Percentiles rank a stretch among this genome's conserved stretches.
Evolutionary conservation across 2,329 filamentous ascomycete species (phyloP).

Genomic region (Xylariaceae sp.): DNA sequence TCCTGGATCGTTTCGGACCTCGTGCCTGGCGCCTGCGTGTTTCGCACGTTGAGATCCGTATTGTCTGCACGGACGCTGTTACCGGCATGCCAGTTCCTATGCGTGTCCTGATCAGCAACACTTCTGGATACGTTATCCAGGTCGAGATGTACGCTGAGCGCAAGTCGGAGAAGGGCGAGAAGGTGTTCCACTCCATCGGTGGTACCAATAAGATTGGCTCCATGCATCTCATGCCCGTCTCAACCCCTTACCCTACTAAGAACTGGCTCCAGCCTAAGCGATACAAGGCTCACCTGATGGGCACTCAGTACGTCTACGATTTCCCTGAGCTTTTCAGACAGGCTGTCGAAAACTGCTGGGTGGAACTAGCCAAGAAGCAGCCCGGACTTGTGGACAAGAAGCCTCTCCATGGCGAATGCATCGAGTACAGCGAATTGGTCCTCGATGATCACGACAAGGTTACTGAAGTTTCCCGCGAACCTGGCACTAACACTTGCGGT

Average conservation of each 20-base stretch:
- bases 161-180: slow-evolving; percentile 96
- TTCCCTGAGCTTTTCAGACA: slow-evolving; percentile 99
- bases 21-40: slow-evolving; percentile 95
- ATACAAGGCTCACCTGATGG: slow-evolving; percentile 99
- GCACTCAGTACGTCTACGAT: slow-evolving; percentile 98
- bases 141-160: slow-evolving; percentile 97
- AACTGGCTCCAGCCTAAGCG: slow-evolving; percentile 98
- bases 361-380: slow-evolving; percentile 67
- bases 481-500: slow-evolving; percentile 90
- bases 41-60: slow-evolving; percentile 94
- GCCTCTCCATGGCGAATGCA: slow-evolving; percentile 81
- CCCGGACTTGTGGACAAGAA: slow-evolving; percentile 71
- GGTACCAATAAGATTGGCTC: slow-evolving; percentile 91
- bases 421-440: slow-evolving; percentile 89
- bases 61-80: slow-evolving; percentile 86
- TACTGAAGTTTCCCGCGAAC: slow-evolving; percentile 87
- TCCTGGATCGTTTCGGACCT: slow-evolving; percentile 92
- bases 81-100: slow-evolving; percentile 85
- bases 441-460: slow-evolving; percentile 90
- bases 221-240: slow-evolving; percentile 88
- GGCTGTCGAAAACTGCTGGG: slow-evolving; percentile 94
- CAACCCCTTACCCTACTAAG: slow-evolving; percentile 93
- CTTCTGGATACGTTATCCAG: slow-evolving; percentile 94
- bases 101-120: slow-evolving; percentile 96
- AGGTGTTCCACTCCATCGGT: slow-evolving; percentile 97